Evolutionary conservation across 2,329 filamentous ascomycete species (phyloP).

Genomic region (Ceratocystis diversiconidia): DNA sequence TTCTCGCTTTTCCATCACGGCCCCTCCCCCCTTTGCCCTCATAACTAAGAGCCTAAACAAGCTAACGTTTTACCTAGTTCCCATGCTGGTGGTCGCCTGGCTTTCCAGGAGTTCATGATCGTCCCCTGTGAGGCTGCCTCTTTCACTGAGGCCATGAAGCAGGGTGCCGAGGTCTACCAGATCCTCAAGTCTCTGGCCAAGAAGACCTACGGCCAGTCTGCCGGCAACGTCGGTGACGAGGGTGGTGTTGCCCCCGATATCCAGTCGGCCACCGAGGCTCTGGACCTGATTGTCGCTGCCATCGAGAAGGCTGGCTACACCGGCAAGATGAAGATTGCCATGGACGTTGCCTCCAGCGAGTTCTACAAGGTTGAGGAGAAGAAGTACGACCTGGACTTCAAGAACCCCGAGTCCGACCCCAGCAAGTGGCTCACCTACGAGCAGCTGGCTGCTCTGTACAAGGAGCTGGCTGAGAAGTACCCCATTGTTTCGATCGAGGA

Average conservation of each 20-base stretch:
- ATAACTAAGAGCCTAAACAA: not conserved
- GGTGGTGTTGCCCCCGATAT: slow-evolving; percentile 99
- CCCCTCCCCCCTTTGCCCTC: too few relatives aligned
- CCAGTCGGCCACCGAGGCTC: slow-evolving; percentile 88
- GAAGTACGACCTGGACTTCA: slow-evolving; percentile 99
- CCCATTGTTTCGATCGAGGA: slow-evolving; percentile 98
- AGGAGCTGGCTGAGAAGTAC: slow-evolving; percentile 80
- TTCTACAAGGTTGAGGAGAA: slow-evolving; percentile 97
- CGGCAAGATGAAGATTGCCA: slow-evolving; percentile 92
- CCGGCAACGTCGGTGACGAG: slow-evolving; percentile 98
- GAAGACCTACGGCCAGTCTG: slow-evolving; percentile 98
- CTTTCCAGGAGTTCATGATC: slow-evolving; percentile 96
- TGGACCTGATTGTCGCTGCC: slow-evolving; percentile 86
- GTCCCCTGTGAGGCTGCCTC: slow-evolving; percentile 72
- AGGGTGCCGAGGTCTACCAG: slow-evolving; percentile 96
- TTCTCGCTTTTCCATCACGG: not conserved
- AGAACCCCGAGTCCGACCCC: slow-evolving; percentile 95
- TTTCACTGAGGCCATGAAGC: slow-evolving; percentile 91
- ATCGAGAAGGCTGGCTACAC: slow-evolving; percentile 94
- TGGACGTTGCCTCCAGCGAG: slow-evolving; percentile 98
- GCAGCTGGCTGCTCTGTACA: slow-evolving; percentile 86
- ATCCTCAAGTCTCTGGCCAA: slow-evolving; percentile 92
- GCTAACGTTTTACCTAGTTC: slow-evolving; percentile 41
- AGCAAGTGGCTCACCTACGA: slow-evolving; percentile 98
- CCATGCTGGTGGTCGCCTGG: slow-evolving; percentile 89